phyloP scores from a whole-genome alignment of 2,329 filamentous ascomycete species.

The Aspergillus intermedius region DNA sequence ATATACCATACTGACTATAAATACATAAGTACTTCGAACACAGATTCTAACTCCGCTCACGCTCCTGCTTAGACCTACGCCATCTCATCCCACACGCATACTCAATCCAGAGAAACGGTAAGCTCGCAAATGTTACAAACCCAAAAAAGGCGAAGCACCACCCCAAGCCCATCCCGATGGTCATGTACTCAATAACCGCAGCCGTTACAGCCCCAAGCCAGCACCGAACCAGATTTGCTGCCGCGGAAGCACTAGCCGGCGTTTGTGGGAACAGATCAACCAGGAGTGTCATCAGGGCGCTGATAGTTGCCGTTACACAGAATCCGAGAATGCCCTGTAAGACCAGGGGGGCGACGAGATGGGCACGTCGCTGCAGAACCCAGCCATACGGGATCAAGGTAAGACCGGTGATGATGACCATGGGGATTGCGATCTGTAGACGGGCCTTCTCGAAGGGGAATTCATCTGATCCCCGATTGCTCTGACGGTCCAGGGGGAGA shows the following conservation, averaged over 20 bases:
- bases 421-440: slow-evolving; percentile 19
- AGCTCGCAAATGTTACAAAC: slow-evolving; percentile 3
- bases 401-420: slow-evolving; percentile 18
- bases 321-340: slow-evolving; percentile 28
- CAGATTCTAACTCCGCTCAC: neutral
- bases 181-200: slow-evolving; percentile 20
- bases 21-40: no score
- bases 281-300: slow-evolving; percentile 22
- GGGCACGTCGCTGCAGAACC: slow-evolving; percentile 17
- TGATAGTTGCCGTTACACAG: slow-evolving; percentile 17
- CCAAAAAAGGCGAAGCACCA: slow-evolving; percentile 25
- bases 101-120: neutral
- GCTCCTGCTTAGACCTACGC: neutral
- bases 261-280: slow-evolving; percentile 23
- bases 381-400: slow-evolving; percentile 28
- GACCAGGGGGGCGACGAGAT: slow-evolving; percentile 19
- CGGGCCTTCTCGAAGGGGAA: slow-evolving; percentile 37
- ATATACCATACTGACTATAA: no score
- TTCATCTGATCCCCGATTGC: slow-evolving; percentile 39
- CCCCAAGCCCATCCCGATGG: slow-evolving; percentile 18
- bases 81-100: neutral
- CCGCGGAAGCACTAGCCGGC: slow-evolving; percentile 22
- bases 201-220: slow-evolving; percentile 22
- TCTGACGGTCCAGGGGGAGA: slow-evolving; percentile 14
- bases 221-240: slow-evolving; percentile 25